These are phyloP conservation scores for Dendrobium chrysotoxum DNA, from an alignment of 106 monocot species.

Conservation along the genomic window DNA sequence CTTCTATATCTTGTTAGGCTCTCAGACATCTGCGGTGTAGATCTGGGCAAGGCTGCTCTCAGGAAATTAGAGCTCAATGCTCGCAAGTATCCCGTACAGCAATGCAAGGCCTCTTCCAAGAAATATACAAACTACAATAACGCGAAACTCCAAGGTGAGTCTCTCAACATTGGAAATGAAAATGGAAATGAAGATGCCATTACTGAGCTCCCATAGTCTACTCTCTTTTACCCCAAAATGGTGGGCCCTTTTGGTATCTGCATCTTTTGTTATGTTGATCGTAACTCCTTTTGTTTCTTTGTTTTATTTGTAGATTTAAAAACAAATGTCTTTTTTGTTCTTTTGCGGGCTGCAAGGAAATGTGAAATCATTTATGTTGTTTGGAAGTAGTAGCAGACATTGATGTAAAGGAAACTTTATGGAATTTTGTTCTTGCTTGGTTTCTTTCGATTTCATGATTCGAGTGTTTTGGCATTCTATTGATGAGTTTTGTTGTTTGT, in stretches of 20 bases:
- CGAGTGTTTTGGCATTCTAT: neutral
- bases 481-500: neutral
- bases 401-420: neutral
- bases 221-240: neutral
- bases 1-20: constrained; percentile 82
- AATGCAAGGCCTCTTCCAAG: constrained; percentile 61
- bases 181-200: neutral
- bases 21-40: constrained; percentile 78
- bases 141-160: neutral
- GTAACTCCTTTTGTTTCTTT: neutral
- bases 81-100: constrained; percentile 53
- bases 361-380: neutral
- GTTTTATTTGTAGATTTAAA: neutral
- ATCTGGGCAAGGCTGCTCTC: constrained; percentile 65
- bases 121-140: constrained; percentile 4
- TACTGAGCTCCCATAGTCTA: neutral
- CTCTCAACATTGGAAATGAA: neutral
- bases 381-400: constrained; percentile 3
- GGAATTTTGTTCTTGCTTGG: neutral
- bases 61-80: constrained; percentile 79
- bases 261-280: neutral
- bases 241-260: neutral
- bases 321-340: neutral
- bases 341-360: neutral
- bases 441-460: constrained; percentile 3